Evolutionary conservation across 108 stramenopile species (phyloP).

Genomic region (Cylindrotheca closterium): DNA sequence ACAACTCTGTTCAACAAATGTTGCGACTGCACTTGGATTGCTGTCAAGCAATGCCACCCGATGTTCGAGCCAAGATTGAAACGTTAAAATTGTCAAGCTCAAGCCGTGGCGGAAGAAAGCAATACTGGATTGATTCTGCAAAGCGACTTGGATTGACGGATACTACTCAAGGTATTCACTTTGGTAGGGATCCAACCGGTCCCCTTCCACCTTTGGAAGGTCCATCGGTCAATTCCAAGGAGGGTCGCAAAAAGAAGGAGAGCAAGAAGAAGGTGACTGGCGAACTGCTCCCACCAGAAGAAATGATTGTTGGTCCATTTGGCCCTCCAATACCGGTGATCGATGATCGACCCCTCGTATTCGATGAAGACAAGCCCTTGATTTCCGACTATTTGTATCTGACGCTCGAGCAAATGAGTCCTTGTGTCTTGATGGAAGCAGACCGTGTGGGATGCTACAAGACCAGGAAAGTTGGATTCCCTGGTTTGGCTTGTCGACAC

Average conservation of each 20-base stretch:
- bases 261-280: conserved; percentile 25
- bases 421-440: conserved; percentile 69
- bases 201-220: conserved; percentile 65
- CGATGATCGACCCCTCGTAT: conserved; percentile 62
- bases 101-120: conserved; percentile 85
- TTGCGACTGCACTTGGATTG: conserved; percentile 76
- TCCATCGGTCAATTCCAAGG: conserved; percentile 48
- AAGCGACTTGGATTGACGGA: conserved; percentile 78
- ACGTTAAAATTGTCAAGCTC: conserved; percentile 61
- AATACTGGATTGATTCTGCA: conserved; percentile 88
- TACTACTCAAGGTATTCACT: conserved; percentile 80
- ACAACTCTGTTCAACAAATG: conserved; percentile 89
- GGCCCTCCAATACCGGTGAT: conserved; percentile 35
- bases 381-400: conserved; percentile 82
- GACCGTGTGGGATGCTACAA: conserved; percentile 76
- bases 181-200: conserved; percentile 70
- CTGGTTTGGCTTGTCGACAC: conserved; percentile 83
- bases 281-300: conserved; percentile 20
- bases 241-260: conserved; percentile 45
- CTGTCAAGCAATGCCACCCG: conserved; percentile 61
- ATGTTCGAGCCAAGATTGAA: conserved; percentile 61
- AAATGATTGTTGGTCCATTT: conserved; percentile 4
- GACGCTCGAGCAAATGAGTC: conserved; percentile 85
- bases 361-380: conserved; percentile 58
- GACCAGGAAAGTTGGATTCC: conserved; percentile 74